Evolutionary conservation across 768 basidiomycete species (phyloP).

Genomic region (Cystofilobasidium ferigula): DNA sequence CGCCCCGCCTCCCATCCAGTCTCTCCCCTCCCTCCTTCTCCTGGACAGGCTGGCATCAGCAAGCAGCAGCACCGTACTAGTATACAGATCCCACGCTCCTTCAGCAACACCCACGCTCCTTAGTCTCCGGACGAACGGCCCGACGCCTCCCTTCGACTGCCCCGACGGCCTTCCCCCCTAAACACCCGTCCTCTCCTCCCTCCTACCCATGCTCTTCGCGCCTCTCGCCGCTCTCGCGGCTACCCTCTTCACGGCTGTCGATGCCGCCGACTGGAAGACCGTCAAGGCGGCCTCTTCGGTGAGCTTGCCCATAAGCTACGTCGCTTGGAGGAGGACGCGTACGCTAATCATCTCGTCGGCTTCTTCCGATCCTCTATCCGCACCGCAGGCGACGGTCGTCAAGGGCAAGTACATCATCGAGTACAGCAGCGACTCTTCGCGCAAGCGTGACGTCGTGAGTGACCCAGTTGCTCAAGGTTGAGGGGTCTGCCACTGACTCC

Average conservation of each 20-base stretch:
- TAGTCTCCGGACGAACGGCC: too few relatives aligned
- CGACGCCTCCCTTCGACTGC: not conserved
- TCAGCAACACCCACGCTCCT: too few relatives aligned
- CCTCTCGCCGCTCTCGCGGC: slow-evolving; percentile 5
- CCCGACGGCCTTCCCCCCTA: not conserved
- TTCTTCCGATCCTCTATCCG: not conserved
- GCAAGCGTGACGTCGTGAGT: not conserved
- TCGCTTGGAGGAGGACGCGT: not conserved
- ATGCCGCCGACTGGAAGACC: slow-evolving; percentile 3
- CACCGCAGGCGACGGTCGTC: not conserved
- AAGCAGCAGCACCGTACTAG: too few relatives aligned
- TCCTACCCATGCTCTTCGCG: not conserved
- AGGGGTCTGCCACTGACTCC: not conserved
- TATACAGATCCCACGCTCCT: too few relatives aligned
- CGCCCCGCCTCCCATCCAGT: too few relatives aligned
- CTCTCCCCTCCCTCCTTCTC: too few relatives aligned
- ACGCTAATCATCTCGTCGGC: not conserved
- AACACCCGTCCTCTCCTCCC: not conserved
- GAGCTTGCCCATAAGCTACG: not conserved
- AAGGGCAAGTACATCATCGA: slow-evolving; percentile 7
- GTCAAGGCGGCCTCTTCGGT: not conserved
- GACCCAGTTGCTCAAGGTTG: not conserved
- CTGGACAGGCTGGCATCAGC: too few relatives aligned
- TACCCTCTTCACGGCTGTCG: not conserved
- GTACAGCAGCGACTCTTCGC: not conserved